These are phyloP conservation scores for Gaeumannomyces sp. DNA, from an alignment of 2,329 filamentous ascomycete species.

Conservation along the genomic window DNA sequence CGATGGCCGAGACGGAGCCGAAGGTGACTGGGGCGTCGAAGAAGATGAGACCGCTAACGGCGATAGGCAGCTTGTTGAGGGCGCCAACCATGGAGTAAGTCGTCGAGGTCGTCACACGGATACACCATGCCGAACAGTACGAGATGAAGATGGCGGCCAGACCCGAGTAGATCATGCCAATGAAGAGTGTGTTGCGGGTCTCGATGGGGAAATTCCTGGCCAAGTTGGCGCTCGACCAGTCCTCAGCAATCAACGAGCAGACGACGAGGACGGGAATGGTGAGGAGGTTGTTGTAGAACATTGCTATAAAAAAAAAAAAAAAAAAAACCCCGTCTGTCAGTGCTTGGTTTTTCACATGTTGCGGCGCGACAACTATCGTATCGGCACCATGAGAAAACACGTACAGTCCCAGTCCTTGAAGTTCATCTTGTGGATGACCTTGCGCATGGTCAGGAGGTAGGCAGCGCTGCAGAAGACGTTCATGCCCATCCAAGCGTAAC, in stretches of 20 bases:
- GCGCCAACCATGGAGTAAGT: slow-evolving; percentile 99
- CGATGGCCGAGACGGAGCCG: slow-evolving; percentile 85
- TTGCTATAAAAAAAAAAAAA: slow-evolving; percentile 51
- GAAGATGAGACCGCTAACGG: slow-evolving; percentile 86
- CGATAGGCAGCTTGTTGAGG: slow-evolving; percentile 95
- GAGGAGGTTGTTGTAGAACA: slow-evolving; percentile 99
- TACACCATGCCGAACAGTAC: slow-evolving; percentile 99
- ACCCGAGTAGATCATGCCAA: slow-evolving; percentile 91
- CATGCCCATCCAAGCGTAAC: slow-evolving; percentile 96
- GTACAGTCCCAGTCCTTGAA: slow-evolving; percentile 99
- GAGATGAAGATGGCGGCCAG: slow-evolving; percentile 94
- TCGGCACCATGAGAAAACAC: slow-evolving; percentile 31
- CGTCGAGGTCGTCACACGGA: slow-evolving; percentile 92
- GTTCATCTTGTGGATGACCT: slow-evolving; percentile 98
- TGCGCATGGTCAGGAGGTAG: slow-evolving; percentile 89
- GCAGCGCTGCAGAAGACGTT: slow-evolving; percentile 93
- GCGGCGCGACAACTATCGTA: not conserved
- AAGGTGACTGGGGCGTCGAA: slow-evolving; percentile 92
- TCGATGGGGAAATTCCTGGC: slow-evolving; percentile 81
- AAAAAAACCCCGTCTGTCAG: slow-evolving; percentile 13
- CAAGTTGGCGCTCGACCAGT: slow-evolving; percentile 86
- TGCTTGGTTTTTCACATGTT: not conserved
- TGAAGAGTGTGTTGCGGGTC: slow-evolving; percentile 69
- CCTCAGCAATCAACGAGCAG: slow-evolving; percentile 76
- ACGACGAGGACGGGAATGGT: slow-evolving; percentile 87